Base-by-base conservation (phyloP, 768 basidiomycete species). In the Pisolithus tinctorius region DNA sequence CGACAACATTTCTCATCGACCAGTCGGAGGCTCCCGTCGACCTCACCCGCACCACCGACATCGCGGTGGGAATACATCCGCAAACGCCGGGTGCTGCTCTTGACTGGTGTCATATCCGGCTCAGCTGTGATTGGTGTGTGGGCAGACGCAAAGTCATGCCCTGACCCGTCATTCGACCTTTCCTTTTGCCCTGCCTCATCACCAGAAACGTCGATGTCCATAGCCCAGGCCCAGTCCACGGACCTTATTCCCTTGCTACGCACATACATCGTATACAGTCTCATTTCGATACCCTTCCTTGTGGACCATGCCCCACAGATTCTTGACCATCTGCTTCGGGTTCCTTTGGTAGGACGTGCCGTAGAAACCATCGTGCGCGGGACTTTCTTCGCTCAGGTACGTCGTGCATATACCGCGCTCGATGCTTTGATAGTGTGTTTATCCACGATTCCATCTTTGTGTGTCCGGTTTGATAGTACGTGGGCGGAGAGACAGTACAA, bases 331-430 rank as follows among this genome's bases (percentile, higher is more conserved):
- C 60, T 84, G 14, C 65, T 74, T 5, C 70, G 73, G 39, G 67
- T 82, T 1, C 81, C 82, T 1, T 69, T 74, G 11, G 44, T 93
- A 0, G 79, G 74, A 52, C 71, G 78, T 49, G 59, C 91, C 38
- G 83, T 85, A 1, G 83, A 91, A 60, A 72, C 71, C 1, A 62
- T 88, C 49, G 85, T 95, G 5, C 75, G 88, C 39, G 68, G 74
- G 9, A 94, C 93, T 0, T 95, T 96, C 72, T 95, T 93, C 60
- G 76, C 80, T 43, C 93, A 94, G 71, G 88, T 86, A 55, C 29
- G 76, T 54, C 6, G 17, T 17, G 23, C n/a, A 17, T 41, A 3
- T 20, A 41, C 4, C 6, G 6, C 17, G 17, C n/a, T 17, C 23
- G 40, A 45, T 45, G 26, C 14, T 16, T 29, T 8, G 14, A 10